Percentiles rank a stretch among this genome's conserved stretches.
Evolutionary conservation across 306 rosid genomes (phyloP).

Genomic region (Vachellia collinsii): DNA sequence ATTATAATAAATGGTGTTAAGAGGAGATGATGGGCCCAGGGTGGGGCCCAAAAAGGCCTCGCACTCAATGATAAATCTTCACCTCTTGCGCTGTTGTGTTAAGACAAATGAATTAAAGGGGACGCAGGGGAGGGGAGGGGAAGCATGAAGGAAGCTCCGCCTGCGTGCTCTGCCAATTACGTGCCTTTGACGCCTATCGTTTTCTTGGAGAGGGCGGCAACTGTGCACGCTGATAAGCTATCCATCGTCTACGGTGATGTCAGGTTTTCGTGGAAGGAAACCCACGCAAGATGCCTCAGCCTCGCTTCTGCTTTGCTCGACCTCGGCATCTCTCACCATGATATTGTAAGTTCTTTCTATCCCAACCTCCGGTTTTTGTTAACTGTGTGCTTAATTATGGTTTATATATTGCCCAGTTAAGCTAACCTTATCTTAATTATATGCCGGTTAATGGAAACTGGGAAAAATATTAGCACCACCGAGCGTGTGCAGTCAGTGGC

Average conservation of each 20-base stretch:
- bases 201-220: slow-evolving; percentile 64
- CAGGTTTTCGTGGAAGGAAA: slow-evolving; percentile 62
- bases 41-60: not conserved
- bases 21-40: not conserved
- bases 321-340: slow-evolving; percentile 56
- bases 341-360: slow-evolving; percentile 50
- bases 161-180: slow-evolving; percentile 45
- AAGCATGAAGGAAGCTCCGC: slow-evolving; percentile 19
- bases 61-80: not conserved
- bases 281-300: slow-evolving; percentile 55
- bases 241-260: slow-evolving; percentile 50
- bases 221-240: slow-evolving; percentile 40
- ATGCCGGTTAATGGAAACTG: too few relatives aligned
- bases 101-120: too few relatives aligned
- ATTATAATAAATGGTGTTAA: not conserved
- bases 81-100: too few relatives aligned
- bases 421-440: too few relatives aligned
- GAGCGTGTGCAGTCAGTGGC: too few relatives aligned
- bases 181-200: slow-evolving; percentile 58
- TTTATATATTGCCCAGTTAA: too few relatives aligned
- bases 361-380: not conserved
- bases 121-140: not conserved
- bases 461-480: too few relatives aligned
- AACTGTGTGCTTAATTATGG: too few relatives aligned
- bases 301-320: slow-evolving; percentile 66